phyloP scores from a whole-genome alignment of 371 early-diverging fungal genomes.

The Syncephalastrum sp. region DNA sequence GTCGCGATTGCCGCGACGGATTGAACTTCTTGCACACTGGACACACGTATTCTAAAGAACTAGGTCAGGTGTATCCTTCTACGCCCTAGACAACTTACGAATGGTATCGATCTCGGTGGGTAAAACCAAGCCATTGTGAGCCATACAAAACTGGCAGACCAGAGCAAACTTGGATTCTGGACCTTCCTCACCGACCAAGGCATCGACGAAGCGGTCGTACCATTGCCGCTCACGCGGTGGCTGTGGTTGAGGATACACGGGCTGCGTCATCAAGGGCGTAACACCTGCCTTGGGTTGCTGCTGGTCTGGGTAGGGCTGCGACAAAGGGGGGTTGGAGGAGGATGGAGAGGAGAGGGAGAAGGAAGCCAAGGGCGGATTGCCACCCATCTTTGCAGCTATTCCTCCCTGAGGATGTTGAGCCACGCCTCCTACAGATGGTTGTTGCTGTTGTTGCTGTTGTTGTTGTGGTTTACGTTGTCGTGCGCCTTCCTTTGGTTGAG shows the following conservation, averaged over 20 bases:
- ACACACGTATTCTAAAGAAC: conserved; percentile 20
- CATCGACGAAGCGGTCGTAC: conserved; percentile 85
- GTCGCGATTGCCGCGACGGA: conserved; percentile 21
- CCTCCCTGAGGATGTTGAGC: conserved; percentile 13
- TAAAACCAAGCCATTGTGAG: conserved; percentile 87
- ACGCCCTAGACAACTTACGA: conserved; percentile 42
- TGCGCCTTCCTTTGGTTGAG: background rate
- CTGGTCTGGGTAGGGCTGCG: too few species aligned
- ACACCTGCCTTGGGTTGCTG: conserved; percentile 3
- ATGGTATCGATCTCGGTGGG: conserved; percentile 71
- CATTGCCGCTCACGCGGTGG: conserved; percentile 38
- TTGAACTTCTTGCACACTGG: conserved; percentile 24
- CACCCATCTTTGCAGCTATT: background rate
- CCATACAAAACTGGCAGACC: conserved; percentile 84
- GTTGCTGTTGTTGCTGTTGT: conserved; percentile 2
- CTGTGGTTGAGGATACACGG: background rate
- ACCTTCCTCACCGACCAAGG: conserved; percentile 76
- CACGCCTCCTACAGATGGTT: background rate
- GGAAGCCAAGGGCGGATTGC: background rate
- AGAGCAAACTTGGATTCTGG: conserved; percentile 84
- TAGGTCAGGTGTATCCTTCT: background rate
- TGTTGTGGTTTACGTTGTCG: background rate
- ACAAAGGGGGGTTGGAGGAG: too few species aligned
- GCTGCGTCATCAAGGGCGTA: too few species aligned
- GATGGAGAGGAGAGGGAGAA: background rate